Evolutionary conservation across 164 flowering plant species (phyloP), one percentile per base, ranked within the genome.

Genomic region (Stephania japonica): DNA sequence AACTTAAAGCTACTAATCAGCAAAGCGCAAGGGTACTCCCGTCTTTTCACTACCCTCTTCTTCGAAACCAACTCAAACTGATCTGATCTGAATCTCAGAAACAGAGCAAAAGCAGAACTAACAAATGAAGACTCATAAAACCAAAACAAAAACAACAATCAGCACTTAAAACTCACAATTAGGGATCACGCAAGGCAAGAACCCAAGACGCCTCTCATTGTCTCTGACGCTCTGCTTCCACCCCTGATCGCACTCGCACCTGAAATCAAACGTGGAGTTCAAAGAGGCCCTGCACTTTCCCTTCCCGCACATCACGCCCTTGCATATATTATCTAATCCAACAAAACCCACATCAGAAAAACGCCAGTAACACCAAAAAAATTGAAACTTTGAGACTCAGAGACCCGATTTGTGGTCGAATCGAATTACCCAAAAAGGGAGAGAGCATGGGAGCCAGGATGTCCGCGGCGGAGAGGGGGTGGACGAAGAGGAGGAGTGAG

Each of bases 231-330:
- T 72, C 59, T 80, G 80, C 74, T 75, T 85, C 92, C 94, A 90
- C 0, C 90, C 94, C 67, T 77, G 13, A 0, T 90, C 85, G 72
- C 94, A 90, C 38, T 84, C 84, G 67, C 94, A 90, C 25, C n/a
- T 82, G 67, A 76, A 90, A 5, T 70, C 42, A 43, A 85, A 73
- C 26, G 70, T 65, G 66, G 74, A 66, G 8, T 81, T 79, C 0
- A 11, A 0, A 2, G 88, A 81, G 43, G 81, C 69, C 73, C 78
- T 79, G 81, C 94, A 90, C 16, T 70, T 81, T 11, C 94, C 94
- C 53, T 82, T 88, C 42, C 94, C 94, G 75, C 91, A 90, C 21
- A 81, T 77, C 67, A 83, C 86, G 43, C 73, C 71, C 71, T 83
- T 81, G 79, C 94, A 90, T 43, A 84, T 78, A 72, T 79, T 70